Base-by-base conservation (phyloP, 225 moss, liverwort and hornwort species). In the Takakia lepidozioides region DNA sequence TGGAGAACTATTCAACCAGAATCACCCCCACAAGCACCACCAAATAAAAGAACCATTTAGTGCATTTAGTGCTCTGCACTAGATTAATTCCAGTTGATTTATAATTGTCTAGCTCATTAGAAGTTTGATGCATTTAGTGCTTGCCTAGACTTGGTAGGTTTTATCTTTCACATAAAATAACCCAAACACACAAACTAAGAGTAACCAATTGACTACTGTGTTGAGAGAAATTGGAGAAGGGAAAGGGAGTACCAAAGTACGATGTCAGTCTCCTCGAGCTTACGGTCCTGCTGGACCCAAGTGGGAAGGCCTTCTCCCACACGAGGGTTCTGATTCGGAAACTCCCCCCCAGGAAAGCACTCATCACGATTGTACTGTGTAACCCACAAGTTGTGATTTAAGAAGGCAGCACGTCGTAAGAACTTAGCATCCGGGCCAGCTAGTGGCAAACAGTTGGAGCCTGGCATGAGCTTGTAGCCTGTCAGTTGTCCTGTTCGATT, bases 341-440 rank as follows among this genome's bases (percentile, higher is more conserved):
- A 98, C 60, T 98, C 95, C 29, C 95, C 95, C 2, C 95, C 95
- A 2, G 90, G 95, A 23, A 84, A 98, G 48, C 84, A 65, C 49
- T 98, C 95, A 15, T 87, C 67, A 27, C 75, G 71, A 43, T 83
- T 73, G n/a, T 75, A 91, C 49, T 80, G 82, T 57, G 95, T 90
- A 20, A 91, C 90, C 95, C 95, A 98, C 3, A 91, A 45, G 48
- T 98, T 98, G 60, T 98, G 95, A 19, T 75, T 85, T 21, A 98
- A 34, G 66, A 98, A 98, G 19, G 84, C 84, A 42, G 95, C 90
- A 43, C 95, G 72, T 39, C 95, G 66, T 3, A 90, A 59, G 16
- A 87, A 98, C 74, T 91, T 98, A 5, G 95, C 95, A 60, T 98
- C 80, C n/a, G 84, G 82, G 46, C 95, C 90, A 40, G 90, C 95